Conservation (phyloP, 306 rosid species). For the Citrullus colocynthis region DNA sequence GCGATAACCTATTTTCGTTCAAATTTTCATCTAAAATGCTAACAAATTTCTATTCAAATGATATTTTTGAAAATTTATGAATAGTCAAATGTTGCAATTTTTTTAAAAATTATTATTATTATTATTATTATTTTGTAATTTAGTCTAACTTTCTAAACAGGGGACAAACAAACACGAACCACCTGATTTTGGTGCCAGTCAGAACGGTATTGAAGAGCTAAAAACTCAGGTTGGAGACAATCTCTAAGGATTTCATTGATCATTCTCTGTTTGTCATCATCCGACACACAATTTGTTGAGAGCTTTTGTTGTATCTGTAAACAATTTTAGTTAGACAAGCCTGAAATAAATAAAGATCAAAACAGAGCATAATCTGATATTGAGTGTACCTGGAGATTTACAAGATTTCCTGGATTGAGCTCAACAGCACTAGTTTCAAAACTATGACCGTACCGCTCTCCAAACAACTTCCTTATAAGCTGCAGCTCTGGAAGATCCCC, state of each 20-base stretch:
- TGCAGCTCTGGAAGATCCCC: slow-evolving; percentile 79
- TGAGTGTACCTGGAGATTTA: slow-evolving; percentile 39
- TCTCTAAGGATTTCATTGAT: slow-evolving; percentile 49
- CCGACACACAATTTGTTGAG: slow-evolving; percentile 23
- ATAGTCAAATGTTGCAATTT: no score
- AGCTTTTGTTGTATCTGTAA: slow-evolving; percentile 52
- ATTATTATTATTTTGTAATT: no score
- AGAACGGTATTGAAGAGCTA: slow-evolving; percentile 58
- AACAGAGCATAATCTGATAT: background rate
- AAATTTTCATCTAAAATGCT: no score
- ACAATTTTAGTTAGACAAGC: background rate
- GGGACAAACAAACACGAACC: no score
- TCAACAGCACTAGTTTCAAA: slow-evolving; percentile 49
- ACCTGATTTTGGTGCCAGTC: slow-evolving; percentile 49
- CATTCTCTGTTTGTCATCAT: slow-evolving; percentile 37
- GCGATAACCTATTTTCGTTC: no score
- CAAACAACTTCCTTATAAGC: slow-evolving; percentile 59
- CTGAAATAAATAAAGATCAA: background rate
- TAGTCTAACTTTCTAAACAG: no score
- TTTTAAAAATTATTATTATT: no score
- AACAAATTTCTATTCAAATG: no score
- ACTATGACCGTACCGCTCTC: slow-evolving; percentile 49
- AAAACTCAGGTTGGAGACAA: slow-evolving; percentile 27
- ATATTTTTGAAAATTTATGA: no score
- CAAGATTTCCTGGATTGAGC: slow-evolving; percentile 57